Conservation (phyloP, 495 filamentous ascomycete genomes). For the Aspergillus cavernicola region DNA sequence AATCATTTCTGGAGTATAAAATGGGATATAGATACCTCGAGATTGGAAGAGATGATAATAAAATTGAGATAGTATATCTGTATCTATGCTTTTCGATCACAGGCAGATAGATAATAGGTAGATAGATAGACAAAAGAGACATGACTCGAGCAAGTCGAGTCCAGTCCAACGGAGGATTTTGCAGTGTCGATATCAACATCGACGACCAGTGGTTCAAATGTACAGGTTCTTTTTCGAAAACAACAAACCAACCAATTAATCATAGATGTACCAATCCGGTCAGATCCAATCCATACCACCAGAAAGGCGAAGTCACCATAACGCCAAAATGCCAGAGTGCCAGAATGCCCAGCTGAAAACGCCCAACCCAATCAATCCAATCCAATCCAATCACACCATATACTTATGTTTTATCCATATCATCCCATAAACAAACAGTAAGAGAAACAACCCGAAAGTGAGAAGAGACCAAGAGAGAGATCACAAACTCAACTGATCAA, state of each 20-base stretch:
- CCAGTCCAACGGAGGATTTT: background rate
- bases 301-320: too few species aligned
- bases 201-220: background rate
- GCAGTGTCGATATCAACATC: background rate
- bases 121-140: background rate
- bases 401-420: background rate
- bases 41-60: too few species aligned
- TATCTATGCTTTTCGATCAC: background rate
- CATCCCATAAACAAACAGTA: too few species aligned
- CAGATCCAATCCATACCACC: background rate
- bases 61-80: background rate
- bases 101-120: background rate
- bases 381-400: background rate
- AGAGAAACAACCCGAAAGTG: background rate
- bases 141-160: background rate
- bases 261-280: too few species aligned
- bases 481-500: slow-evolving; percentile 62
- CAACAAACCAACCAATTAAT: too few species aligned
- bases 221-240: background rate
- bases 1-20: too few species aligned
- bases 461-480: background rate
- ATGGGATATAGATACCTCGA: background rate
- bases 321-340: background rate
- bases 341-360: slow-evolving; percentile 2
- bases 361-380: background rate